Evolutionary conservation across 176 grass and related monocot species (phyloP), one percentile per base, ranked within the genome.

Genomic region (Puya raimondii): DNA sequence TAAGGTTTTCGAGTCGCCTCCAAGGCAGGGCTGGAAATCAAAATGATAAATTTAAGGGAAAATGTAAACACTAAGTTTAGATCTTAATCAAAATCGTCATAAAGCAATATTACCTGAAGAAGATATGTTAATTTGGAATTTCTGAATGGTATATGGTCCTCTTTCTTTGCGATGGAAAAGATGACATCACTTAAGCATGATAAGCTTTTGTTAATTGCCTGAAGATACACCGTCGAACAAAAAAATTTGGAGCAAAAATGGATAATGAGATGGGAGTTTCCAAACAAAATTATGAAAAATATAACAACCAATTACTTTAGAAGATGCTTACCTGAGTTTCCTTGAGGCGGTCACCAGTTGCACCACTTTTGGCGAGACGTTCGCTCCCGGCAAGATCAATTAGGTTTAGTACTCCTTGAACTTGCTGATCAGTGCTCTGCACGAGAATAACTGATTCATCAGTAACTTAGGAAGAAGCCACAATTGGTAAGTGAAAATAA

Each of bases 71-170:
- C 13, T 57, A 57, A 57, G 16, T 20, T 20, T 61, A 18, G 56
- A 61, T 18, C 16, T 17, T 23, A 22, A 25, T 1, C 25, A 67
- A 76, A 9, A 26, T 42, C 33, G 7, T 58, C 29, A 52, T 51
- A 27, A 47, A 42, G 57, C 7, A 48, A 9, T 12, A 49, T 77
- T 61, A 94, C 95, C 90, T 99, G 95, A 14, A 99, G 59, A 23
- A 99, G 87, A 83, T 99, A 92, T 1, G 95, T 99, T n/a, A 99
- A 75, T 65, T 94, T 99, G 11, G 95, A 99, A 78, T 99, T 94
- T 22, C 95, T 85, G 73, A 88, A 99, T 22, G 95, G 95, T 50
- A 99, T 73, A 33, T 99, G 90, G 49, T 93, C 95, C 23, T 99
- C 95, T 65, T 87, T 85, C 69, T 91, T 99, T 12, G 89, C 95